phyloP scores from a whole-genome alignment of 75 land plant genomes.

The Cunninghamia lanceolata region DNA sequence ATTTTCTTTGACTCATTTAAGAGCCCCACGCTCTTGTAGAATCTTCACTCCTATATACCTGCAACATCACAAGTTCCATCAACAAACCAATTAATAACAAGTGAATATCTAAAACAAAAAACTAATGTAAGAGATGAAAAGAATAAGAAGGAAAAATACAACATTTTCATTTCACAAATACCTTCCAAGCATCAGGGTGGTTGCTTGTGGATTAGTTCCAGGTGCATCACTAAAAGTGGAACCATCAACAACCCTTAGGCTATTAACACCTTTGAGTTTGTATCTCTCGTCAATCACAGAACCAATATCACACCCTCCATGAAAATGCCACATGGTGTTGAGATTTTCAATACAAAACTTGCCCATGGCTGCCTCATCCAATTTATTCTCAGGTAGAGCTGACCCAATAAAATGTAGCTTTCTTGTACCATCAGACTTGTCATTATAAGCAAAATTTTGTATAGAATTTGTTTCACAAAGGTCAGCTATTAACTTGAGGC shows the following conservation, averaged over 20 bases:
- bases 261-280: neutral
- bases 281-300: neutral
- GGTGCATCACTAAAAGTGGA: conserved; percentile 8
- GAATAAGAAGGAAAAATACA: too few relatives aligned
- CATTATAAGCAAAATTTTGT: neutral
- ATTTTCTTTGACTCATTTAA: neutral
- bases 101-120: too few relatives aligned
- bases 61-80: too few relatives aligned
- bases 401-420: neutral
- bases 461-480: neutral
- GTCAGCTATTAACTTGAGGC: conserved; percentile 34
- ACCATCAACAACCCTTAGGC: conserved; percentile 8
- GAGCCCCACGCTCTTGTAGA: neutral
- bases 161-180: too few relatives aligned
- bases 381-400: neutral
- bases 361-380: neutral
- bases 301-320: conserved; percentile 13
- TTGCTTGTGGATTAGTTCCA: conserved; percentile 14
- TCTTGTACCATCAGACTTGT: neutral
- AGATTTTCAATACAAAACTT: neutral
- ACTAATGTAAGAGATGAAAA: too few relatives aligned
- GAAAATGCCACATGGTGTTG: conserved; percentile 14
- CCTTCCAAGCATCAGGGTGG: conserved; percentile 9
- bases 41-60: neutral
- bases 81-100: too few relatives aligned